Evolutionary conservation across 202 grass and related monocot species (phyloP), one percentile per base, ranked within the genome.

Genomic region (Carex sylvatica): DNA sequence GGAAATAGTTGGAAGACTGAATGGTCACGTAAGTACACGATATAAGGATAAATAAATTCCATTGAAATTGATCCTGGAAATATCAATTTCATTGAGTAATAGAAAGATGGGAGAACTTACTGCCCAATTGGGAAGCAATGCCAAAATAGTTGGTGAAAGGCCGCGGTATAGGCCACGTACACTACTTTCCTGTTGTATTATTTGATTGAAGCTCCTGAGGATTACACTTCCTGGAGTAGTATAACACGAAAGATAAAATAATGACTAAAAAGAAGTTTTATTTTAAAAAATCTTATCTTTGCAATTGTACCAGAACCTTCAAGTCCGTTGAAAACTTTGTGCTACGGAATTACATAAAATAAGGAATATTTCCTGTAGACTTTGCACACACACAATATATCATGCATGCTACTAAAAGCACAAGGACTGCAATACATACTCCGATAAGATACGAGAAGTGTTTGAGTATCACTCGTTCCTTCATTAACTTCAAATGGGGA

Each of bases 121-220:
- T 11, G 96, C 96, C 96, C 96, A 99, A 65, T 99, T 99, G 42
- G 96, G 96, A 38, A 99, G 88, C 23, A 99, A 86, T 5, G 96
- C 96, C 79, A 99, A 72, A 70, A 96, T 49, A 66, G 93, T 93
- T 15, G 96, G 93, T 65, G 93, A 99, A 60, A 99, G 82, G 52
- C 96, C 96, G 20, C 93, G 91, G 85, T 99, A 99, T 87, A 99
- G 74, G 73, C 96, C 96, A 30, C 93, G 87, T 31, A 91, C 84
- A 74, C 46, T 49, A 49, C 96, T 93, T 92, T 99, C 96, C 55
- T 82, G 91, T 74, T 90, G 88, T 60, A 82, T 80, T 90, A 99
- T 96, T 82, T 99, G 91, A 79, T 93, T 83, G 65, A 99, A 90
- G 78, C 88, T 99, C 80, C 89, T 85, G 88, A 93, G 84, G 44